A percentile compares a stretch with the other conserved stretches of the same genome.
Conservation (phyloP, 1,284 basidiomycete species). For the Tremellales sp. region DNA sequence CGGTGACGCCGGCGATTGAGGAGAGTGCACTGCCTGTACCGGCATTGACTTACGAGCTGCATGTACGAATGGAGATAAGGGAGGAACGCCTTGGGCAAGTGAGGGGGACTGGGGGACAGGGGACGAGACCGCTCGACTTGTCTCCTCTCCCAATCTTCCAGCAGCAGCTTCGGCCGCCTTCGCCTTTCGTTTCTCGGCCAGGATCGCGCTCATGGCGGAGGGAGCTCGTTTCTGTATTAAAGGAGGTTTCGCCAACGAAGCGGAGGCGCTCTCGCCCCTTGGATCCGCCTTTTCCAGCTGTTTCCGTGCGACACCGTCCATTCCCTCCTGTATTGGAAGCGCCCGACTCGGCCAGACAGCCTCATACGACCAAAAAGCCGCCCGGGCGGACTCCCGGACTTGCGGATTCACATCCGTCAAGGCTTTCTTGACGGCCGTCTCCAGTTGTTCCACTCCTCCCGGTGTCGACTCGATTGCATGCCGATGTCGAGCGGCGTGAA, state of each 20-base stretch:
- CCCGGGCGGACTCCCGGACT: conserved; percentile 70
- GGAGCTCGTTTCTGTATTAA: conserved; percentile 10
- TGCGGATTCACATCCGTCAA: conserved; percentile 74
- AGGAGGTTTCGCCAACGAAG: conserved; percentile 1
- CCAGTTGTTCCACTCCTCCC: conserved; percentile 65
- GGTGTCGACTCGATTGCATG: conserved; percentile 58
- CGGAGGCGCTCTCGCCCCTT: background rate
- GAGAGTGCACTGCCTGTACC: too few relatives aligned
- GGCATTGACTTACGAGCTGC: too few relatives aligned
- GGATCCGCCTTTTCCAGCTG: conserved; percentile 82
- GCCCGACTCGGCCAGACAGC: conserved; percentile 70
- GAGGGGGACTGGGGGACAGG: conserved; percentile 28
- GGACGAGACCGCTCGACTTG: conserved; percentile 24
- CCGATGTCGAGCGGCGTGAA: conserved; percentile 63
- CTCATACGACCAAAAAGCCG: conserved; percentile 77
- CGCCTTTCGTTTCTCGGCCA: conserved; percentile 36
- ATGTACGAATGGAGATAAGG: too few relatives aligned
- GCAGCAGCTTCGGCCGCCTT: conserved; percentile 35
- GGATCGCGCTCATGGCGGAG: conserved; percentile 25
- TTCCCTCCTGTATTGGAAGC: conserved; percentile 58
- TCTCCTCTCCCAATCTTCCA: conserved; percentile 15
- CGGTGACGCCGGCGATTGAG: too few relatives aligned
- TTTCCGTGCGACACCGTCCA: conserved; percentile 71
- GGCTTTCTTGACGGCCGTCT: conserved; percentile 66
- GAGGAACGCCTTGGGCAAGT: too few relatives aligned